Evolutionary conservation across 2,329 filamentous ascomycete genomes (phyloP).

Genomic region (Xylariaceae sp.): DNA sequence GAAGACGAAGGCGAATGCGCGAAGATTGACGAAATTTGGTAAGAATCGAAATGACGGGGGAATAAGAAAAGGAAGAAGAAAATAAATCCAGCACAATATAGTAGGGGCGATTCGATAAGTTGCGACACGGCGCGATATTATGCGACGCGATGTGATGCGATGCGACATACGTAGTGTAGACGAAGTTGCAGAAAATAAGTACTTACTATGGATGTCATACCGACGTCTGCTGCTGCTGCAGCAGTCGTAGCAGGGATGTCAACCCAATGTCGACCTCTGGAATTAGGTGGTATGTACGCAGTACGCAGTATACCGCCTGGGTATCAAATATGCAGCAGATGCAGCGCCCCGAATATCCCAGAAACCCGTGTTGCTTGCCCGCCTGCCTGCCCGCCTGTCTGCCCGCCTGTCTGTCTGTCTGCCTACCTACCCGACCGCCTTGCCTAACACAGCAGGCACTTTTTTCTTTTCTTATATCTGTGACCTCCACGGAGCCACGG

Average conservation of each 20-base stretch:
- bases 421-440: not conserved
- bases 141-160: constrained; percentile 9
- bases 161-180: no score
- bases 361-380: not conserved
- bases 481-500: no score
- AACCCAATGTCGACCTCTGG: constrained; percentile 9
- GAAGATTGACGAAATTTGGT: not conserved
- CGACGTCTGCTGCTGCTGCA: constrained; percentile 27
- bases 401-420: no score
- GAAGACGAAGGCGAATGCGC: constrained; percentile 13
- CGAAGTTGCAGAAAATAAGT: constrained; percentile 11
- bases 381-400: no score
- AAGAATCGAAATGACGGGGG: not conserved
- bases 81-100: no score
- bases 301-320: no score
- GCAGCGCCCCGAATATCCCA: not conserved
- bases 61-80: no score
- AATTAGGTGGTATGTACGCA: no score
- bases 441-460: not conserved
- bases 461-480: no score
- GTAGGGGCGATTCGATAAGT: not conserved
- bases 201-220: constrained; percentile 42
- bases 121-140: constrained; percentile 10
- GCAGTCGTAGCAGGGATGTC: constrained; percentile 10
- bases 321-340: not conserved